phyloP scores from a whole-genome alignment of 768 basidiomycete genomes.

The Clitopilus hobsonii region DNA sequence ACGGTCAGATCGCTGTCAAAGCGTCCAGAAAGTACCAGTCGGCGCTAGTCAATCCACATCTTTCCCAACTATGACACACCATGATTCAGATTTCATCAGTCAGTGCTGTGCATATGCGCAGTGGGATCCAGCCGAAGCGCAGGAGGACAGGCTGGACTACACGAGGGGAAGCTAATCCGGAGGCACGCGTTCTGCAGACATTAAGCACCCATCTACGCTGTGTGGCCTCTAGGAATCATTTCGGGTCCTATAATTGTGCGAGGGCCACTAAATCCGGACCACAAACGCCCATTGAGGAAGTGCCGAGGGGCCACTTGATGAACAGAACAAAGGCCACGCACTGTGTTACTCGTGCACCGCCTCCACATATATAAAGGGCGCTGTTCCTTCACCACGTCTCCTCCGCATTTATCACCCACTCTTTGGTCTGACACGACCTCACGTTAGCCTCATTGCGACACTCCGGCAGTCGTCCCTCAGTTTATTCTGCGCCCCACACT shows the following conservation, averaged over 20 bases:
- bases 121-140: too few relatives aligned
- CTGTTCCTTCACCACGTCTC: neutral
- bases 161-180: too few relatives aligned
- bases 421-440: neutral
- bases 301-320: conserved; percentile 1
- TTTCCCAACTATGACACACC: too few relatives aligned
- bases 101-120: too few relatives aligned
- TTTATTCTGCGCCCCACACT: neutral
- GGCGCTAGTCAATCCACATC: too few relatives aligned
- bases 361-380: conserved; percentile 1
- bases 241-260: neutral
- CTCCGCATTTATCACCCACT: neutral
- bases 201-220: neutral
- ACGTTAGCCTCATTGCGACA: neutral
- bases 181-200: too few relatives aligned
- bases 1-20: too few relatives aligned
- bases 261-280: neutral
- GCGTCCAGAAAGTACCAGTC: too few relatives aligned
- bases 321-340: conserved; percentile 1
- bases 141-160: too few relatives aligned
- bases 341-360: neutral
- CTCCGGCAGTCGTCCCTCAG: neutral
- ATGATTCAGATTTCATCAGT: too few relatives aligned
- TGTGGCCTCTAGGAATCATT: neutral
- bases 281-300: neutral